Evolutionary conservation across 495 filamentous ascomycete species (phyloP).

Genomic region (Neurospora terricola): DNA sequence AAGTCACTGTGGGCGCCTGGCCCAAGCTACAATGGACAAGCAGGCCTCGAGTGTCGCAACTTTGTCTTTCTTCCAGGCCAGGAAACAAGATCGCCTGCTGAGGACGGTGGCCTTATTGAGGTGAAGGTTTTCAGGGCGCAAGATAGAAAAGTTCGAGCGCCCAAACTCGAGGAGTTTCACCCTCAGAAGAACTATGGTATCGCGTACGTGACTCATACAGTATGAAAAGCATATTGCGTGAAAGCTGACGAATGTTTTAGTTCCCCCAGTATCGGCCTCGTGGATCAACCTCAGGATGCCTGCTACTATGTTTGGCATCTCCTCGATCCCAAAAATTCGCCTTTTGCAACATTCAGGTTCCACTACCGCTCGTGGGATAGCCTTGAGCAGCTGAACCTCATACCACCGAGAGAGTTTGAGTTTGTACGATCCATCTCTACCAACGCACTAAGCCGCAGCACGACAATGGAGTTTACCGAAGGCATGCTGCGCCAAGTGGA

Average conservation of each 20-base stretch:
- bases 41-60: slow-evolving; percentile 31
- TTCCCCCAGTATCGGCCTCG: slow-evolving; percentile 32
- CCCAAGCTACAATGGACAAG: slow-evolving; percentile 8
- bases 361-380: slow-evolving; percentile 38
- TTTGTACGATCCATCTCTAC: slow-evolving; percentile 4
- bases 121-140: slow-evolving; percentile 38
- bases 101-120: slow-evolving; percentile 44
- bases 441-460: neutral
- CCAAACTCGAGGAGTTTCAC: slow-evolving; percentile 25
- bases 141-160: slow-evolving; percentile 23
- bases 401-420: slow-evolving; percentile 14
- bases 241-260: slow-evolving; percentile 16
- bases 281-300: slow-evolving; percentile 37
- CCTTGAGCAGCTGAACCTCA: slow-evolving; percentile 32
- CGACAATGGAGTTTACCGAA: neutral
- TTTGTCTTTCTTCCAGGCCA: slow-evolving; percentile 32
- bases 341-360: slow-evolving; percentile 37
- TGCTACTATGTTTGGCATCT: slow-evolving; percentile 37
- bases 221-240: too few relatives aligned
- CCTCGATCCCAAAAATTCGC: slow-evolving; percentile 36
- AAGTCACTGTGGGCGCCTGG: slow-evolving; percentile 35
- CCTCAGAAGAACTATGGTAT: slow-evolving; percentile 36
- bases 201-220: slow-evolving; percentile 23
- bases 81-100: slow-evolving; percentile 25
- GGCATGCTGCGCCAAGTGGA: neutral